Evolutionary conservation across 257 asterid genomes (phyloP).

Genomic region (Solanum bulbocastanum): DNA sequence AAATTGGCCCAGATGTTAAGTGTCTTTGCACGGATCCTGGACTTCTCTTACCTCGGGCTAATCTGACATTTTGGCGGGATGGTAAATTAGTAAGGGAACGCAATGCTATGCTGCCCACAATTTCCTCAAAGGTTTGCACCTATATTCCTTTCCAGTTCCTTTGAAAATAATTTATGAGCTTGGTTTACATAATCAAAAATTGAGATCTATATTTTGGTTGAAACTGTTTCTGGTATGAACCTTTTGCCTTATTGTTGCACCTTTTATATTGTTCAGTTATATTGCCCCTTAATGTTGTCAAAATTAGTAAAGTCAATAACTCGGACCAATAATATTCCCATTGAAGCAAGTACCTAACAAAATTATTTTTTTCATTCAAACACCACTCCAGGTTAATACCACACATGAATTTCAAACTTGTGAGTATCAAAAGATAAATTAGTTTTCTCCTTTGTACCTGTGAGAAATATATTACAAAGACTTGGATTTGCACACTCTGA

Average conservation of each 20-base stretch:
- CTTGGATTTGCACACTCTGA: not conserved
- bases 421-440: not conserved
- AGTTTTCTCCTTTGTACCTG: not conserved
- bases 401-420: not conserved
- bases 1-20: slow-evolving; percentile 96
- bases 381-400: not conserved
- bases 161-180: not conserved
- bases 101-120: slow-evolving; percentile 96
- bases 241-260: not conserved
- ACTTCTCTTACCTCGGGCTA: slow-evolving; percentile 90
- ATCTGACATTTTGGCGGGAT: slow-evolving; percentile 93
- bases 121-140: slow-evolving; percentile 74
- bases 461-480: not conserved
- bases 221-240: not conserved
- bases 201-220: not conserved
- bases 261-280: not conserved
- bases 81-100: slow-evolving; percentile 95
- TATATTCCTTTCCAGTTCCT: not conserved
- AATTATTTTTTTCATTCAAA: not conserved
- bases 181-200: not conserved
- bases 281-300: not conserved
- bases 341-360: not conserved
- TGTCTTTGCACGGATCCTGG: slow-evolving; percentile 97
- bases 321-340: not conserved
- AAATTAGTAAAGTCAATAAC: not conserved